Evolutionary conservation across 768 basidiomycete species (phyloP), one percentile per base, ranked within the genome.

Genomic region (Panaeolus cyanescens): DNA sequence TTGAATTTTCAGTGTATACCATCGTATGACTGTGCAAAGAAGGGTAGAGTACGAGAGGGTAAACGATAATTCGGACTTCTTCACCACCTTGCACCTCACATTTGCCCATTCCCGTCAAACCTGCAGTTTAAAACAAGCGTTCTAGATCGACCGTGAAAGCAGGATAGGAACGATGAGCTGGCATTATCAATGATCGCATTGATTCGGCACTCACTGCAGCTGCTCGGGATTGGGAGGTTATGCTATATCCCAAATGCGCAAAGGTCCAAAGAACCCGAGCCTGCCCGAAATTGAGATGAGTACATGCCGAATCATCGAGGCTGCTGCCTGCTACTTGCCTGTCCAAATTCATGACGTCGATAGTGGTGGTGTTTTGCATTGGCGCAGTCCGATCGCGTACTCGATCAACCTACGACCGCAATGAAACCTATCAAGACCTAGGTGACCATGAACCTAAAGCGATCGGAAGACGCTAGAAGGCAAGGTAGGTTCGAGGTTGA

Each of bases 311-410:
- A 50, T 15, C 45, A 50, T 50, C 45, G 45, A 50, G 45, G 45
- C 45, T 50, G 45, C 45, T 50, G 45, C 45, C 45, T 50, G 45
- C 45, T 50, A 50, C 45, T 50, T 28, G 45, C 25, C 45, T 50
- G 45, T 50, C 25, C 45, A 15, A 30, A 1, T n/a, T 50, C 45
- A 50, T 50, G 45, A 50, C 45, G 45, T 50, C 45, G 45, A 50
- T 50, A 13, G 45, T 50, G 45, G 45, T 25, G 45, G 45, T 50
- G 45, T 50, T 50, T 30, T 50, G 45, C 45, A 50, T 50, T 50
- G 45, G 45, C 45, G 25, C 45, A 50, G 45, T 50, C 45, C 45
- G 45, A 50, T 50, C 45, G 45, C 45, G 45, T 50, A 50, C 45
- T 50, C 45, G 45, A 50, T 50, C 45, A 50, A 50, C 22, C 45